These are phyloP conservation scores for Elongisporangium senticosum DNA, from an alignment of 352 stramenopile genomes.

Conservation along the genomic window DNA sequence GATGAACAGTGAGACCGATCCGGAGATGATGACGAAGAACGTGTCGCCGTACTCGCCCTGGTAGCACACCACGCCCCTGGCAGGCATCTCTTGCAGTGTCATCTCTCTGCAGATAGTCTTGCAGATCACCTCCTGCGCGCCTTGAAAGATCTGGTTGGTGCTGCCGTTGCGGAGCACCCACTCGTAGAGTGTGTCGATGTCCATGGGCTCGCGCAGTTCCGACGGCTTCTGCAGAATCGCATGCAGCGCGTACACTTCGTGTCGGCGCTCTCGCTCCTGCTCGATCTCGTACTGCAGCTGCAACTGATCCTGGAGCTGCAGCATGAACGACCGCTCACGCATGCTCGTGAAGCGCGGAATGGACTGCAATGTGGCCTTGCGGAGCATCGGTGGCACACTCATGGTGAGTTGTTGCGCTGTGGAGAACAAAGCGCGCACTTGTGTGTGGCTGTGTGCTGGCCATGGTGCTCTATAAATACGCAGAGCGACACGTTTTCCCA, in stretches of 20 bases:
- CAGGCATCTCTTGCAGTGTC: conserved; percentile 63
- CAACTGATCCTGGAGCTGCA: conserved; percentile 58
- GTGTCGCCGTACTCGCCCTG: conserved; percentile 82
- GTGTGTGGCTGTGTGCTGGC: no score
- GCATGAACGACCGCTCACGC: conserved; percentile 37
- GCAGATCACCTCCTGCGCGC: conserved; percentile 81
- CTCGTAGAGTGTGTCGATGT: conserved; percentile 77
- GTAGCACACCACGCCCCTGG: conserved; percentile 64
- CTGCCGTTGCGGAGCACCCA: conserved; percentile 78
- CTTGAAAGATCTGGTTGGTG: conserved; percentile 78
- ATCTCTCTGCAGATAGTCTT: conserved; percentile 87
- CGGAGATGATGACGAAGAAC: conserved; percentile 74
- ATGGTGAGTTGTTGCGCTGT: background rate
- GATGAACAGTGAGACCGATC: conserved; percentile 73
- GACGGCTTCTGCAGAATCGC: conserved; percentile 40
- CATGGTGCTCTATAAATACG: background rate
- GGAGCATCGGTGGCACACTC: conserved; percentile 2
- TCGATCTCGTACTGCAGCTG: conserved; percentile 33
- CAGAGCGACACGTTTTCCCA: background rate
- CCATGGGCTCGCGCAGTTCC: conserved; percentile 33
- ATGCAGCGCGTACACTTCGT: conserved; percentile 48
- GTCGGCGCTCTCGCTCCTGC: conserved; percentile 30
- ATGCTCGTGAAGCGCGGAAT: conserved; percentile 28
- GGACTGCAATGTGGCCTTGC: conserved; percentile 12
- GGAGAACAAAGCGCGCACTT: no score